Base-by-base conservation (phyloP, 139 green algal genomes). In the Ostreobium quekettii region DNA sequence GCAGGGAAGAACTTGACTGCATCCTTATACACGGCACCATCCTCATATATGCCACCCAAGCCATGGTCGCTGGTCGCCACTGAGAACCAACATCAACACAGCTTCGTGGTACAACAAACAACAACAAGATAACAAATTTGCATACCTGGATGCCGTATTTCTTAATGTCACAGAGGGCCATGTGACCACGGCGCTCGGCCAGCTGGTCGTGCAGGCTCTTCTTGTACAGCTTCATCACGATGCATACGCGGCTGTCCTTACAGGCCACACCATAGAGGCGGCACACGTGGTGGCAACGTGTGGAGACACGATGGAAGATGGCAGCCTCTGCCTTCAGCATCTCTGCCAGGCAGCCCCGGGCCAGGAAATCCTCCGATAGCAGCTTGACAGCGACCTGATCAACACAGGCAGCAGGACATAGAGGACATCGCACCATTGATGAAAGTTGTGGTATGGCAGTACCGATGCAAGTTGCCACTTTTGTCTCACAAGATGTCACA, bases 71-170 rank as follows among this genome's bases (percentile, higher is more conserved):
- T n/a, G n/a, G n/a, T n/a, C n/a, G n/a, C n/a, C n/a, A n/a, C n/a
- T n/a, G n/a, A n/a, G n/a, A n/a, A n/a, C n/a, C n/a, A n/a, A n/a
- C n/a, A n/a, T n/a, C n/a, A n/a, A n/a, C n/a, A n/a, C n/a, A n/a
- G n/a, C n/a, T n/a, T n/a, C n/a, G n/a, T n/a, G n/a, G n/a, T n/a
- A n/a, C n/a, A n/a, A n/a, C n/a, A n/a, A n/a, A n/a, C n/a, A n/a
- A n/a, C n/a, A n/a, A n/a, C n/a, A n/a, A n/a, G n/a, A n/a, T n/a
- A n/a, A n/a, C n/a, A n/a, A n/a, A n/a, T n/a, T n/a, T n/a, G 61
- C 61, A 68, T 15, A 68, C 42, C 36, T 68, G 61, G 32, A 36
- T 48, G 31, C 61, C 61, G 35, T 68, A 68, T 37, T 68, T 68
- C 24, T 68, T 68, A 4, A 68, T 36, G 24, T 68, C 61, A 11